Percentiles rank a stretch among this genome's conserved stretches.
Evolutionary conservation across 2,329 filamentous ascomycete genomes (phyloP).

Genomic region (Colletotrichum sp.): DNA sequence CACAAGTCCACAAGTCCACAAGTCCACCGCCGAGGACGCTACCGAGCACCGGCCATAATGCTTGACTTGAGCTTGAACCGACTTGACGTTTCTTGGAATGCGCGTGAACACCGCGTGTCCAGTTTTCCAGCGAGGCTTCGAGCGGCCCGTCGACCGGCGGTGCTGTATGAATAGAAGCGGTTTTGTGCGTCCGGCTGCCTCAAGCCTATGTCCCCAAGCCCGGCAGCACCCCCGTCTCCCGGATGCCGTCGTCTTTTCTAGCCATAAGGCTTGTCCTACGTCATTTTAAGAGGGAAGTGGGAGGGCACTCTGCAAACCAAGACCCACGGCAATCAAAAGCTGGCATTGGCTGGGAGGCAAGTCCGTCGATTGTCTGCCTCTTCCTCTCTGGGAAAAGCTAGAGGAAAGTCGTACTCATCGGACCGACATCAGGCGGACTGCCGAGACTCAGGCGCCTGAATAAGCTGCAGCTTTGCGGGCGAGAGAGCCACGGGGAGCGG

Average conservation of each 20-base stretch:
- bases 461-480: conserved; percentile 17
- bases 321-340: neutral
- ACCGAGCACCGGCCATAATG: neutral
- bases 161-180: neutral
- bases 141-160: neutral
- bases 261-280: conserved; percentile 12
- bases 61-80: conserved; percentile 21
- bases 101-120: neutral
- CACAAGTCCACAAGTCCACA: conserved; percentile 4
- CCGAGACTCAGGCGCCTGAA: conserved; percentile 18
- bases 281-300: conserved; percentile 11
- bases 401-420: neutral
- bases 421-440: conserved; percentile 18
- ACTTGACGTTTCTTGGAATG: neutral
- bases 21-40: conserved; percentile 6
- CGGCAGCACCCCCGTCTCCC: neutral
- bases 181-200: neutral
- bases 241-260: neutral
- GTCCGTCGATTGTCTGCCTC: neutral
- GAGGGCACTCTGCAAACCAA: conserved; percentile 11
- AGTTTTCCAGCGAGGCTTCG: neutral
- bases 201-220: neutral
- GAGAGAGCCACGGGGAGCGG: neutral
- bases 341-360: neutral
- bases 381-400: neutral